Evolutionary conservation across 2,329 filamentous ascomycete genomes (phyloP).

Genomic region (Orbilia quercus): DNA sequence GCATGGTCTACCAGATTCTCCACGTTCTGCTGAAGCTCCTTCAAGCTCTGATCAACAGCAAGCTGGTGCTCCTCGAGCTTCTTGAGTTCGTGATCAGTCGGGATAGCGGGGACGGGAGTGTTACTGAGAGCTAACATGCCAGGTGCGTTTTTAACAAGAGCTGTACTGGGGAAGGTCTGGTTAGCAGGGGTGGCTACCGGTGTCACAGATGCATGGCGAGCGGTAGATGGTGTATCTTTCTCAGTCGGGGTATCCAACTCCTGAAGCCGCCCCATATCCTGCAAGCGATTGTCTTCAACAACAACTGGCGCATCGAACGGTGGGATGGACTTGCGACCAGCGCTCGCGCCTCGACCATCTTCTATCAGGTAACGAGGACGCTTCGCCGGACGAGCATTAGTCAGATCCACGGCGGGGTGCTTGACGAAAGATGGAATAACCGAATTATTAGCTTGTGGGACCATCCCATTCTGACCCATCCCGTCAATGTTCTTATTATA

Average conservation of each 20-base stretch:
- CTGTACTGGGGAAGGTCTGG: constrained; percentile 16
- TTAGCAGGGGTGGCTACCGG: constrained; percentile 33
- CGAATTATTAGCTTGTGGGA: constrained; percentile 38
- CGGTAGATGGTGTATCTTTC: constrained; percentile 30
- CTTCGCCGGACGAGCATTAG: constrained; percentile 42
- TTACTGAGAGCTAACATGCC: constrained; percentile 25
- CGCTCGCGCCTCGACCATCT: constrained; percentile 31
- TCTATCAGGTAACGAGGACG: constrained; percentile 50
- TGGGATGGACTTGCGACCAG: constrained; percentile 21
- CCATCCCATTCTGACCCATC: constrained; percentile 37
- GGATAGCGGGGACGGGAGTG: constrained; percentile 28
- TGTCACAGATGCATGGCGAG: constrained; percentile 40
- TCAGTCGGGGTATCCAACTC: constrained; percentile 50
- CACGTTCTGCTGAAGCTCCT: constrained; percentile 46
- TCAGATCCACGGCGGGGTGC: constrained; percentile 35
- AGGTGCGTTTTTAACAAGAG: constrained; percentile 41
- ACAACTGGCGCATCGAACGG: constrained; percentile 20
- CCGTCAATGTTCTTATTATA: constrained; percentile 94
- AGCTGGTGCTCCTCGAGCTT: constrained; percentile 36
- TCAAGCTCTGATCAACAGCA: constrained; percentile 42
- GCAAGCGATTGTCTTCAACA: constrained; percentile 29
- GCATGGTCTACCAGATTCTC: constrained; percentile 39
- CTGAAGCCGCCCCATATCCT: constrained; percentile 44
- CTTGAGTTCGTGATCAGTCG: constrained; percentile 32
- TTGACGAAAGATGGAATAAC: constrained; percentile 42